Conservation (phyloP, 257 asterid genomes). For the Henckelia pumila region DNA sequence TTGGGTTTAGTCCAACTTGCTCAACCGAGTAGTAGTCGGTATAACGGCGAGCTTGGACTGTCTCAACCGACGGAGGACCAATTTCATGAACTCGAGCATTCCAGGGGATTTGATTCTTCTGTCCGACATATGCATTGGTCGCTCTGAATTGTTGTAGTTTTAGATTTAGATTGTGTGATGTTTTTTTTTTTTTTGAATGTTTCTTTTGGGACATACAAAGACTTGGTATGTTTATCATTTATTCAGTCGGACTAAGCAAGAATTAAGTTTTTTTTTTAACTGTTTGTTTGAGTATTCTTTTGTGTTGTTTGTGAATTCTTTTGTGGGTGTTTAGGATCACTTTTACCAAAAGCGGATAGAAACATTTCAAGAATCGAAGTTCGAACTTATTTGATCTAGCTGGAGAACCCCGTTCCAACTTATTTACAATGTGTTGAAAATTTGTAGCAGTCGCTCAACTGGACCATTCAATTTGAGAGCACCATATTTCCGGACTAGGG, state of each 20-base stretch:
- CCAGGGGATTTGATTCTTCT: constrained; percentile 59
- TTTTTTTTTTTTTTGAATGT: neutral
- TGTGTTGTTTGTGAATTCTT: too few species aligned
- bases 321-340: too few species aligned
- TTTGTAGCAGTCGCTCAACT: too few species aligned
- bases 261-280: too few species aligned
- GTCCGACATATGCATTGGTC: constrained; percentile 68
- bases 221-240: neutral
- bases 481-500: too few species aligned
- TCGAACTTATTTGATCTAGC: too few species aligned
- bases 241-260: neutral
- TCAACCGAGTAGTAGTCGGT: constrained; percentile 37
- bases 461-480: too few species aligned
- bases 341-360: too few species aligned
- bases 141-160: constrained; percentile 34
- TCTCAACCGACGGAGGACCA: constrained; percentile 50
- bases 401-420: too few species aligned
- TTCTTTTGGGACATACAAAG: neutral
- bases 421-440: too few species aligned
- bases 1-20: constrained; percentile 55
- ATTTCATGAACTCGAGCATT: constrained; percentile 45
- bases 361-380: too few species aligned
- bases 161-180: neutral
- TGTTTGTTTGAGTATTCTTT: too few species aligned
- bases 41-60: constrained; percentile 53